Base-by-base conservation (phyloP, 805 yeast species). In the Alloascoidea africana region DNA sequence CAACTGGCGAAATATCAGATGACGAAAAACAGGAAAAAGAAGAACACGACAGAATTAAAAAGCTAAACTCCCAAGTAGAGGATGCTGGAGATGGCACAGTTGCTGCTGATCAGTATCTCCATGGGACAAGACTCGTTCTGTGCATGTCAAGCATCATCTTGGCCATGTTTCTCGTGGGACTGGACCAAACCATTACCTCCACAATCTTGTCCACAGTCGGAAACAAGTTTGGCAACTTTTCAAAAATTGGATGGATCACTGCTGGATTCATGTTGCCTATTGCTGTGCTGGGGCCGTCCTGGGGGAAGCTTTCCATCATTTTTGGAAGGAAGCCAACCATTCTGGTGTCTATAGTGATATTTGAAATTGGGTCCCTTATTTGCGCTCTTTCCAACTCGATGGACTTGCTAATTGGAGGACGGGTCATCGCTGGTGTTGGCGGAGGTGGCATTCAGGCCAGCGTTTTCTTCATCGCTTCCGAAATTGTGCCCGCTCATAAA, bases 401-500 rank as follows among this genome's bases (percentile, higher is more conserved):
- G 72, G 57, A 64, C 42, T 66, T 66, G 66, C 52, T 75, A 34
- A 74, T 75, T 41, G 79, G 70, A 3, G 81, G 80, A 0, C 58
- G 82, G 49, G 71, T 68, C 5, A 56, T 39, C 3, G 19, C 39
- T 36, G 84, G 84, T 38, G 46, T 72, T 27, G 84, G 83, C 15
- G 81, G 73, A 5, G 73, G 76, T 32, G 75, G 76, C 18, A 62
- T 74, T 32, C 75, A 69, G 46, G 54, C 73, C 1, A 54, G 68
- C 52, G 65, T 61, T 4, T 56, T 65, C 39, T 66, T 73, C 18
- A 68, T 75, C 16, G 58, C 65, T 11, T 59, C 75, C 3, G 78
- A 72, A 17, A 34, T 41, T 5, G 33, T 17, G 14, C 42, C 43
- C 13, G 13, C 36, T 4, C 8, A 19, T 16, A 23, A 18, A 14